A percentile compares a stretch with the other conserved stretches of the same genome.
These are phyloP conservation scores for Dioscorea zingiberensis DNA, from an alignment of 106 monocot genomes.

Conservation along the genomic window DNA sequence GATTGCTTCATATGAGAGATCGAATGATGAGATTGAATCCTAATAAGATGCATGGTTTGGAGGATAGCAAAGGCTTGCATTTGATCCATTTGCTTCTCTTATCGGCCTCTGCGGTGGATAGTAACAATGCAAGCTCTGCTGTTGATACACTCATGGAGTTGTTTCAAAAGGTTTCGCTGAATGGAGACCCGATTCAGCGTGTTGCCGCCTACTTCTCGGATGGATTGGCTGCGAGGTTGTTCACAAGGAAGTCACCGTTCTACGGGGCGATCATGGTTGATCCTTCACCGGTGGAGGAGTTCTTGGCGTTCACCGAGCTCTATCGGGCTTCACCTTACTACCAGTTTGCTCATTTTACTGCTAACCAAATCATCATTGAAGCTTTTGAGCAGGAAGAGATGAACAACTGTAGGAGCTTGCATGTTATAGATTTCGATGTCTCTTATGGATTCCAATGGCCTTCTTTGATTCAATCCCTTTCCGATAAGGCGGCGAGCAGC, in stretches of 20 bases:
- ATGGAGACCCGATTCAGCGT: constrained; percentile 47
- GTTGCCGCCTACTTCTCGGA: constrained; percentile 52
- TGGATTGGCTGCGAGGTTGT: constrained; percentile 27
- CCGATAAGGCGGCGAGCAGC: constrained; percentile 32
- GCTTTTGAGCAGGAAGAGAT: constrained; percentile 36
- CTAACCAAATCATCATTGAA: constrained; percentile 59
- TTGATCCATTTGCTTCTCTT: constrained; percentile 45
- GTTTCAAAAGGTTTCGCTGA: constrained; percentile 29
- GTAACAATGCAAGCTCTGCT: constrained; percentile 14
- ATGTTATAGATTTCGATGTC: constrained; percentile 59
- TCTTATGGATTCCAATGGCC: constrained; percentile 73
- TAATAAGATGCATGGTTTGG: background rate
- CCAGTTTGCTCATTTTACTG: constrained; percentile 67
- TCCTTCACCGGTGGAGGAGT: constrained; percentile 24
- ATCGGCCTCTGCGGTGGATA: constrained; percentile 31
- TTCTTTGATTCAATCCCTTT: constrained; percentile 64
- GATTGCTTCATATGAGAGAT: constrained; percentile 33
- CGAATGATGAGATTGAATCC: constrained; percentile 12
- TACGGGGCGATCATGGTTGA: background rate
- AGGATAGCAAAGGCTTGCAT: constrained; percentile 19
- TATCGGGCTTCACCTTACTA: constrained; percentile 46
- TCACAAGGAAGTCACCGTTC: constrained; percentile 6
- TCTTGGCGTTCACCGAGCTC: constrained; percentile 38
- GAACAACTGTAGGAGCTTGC: constrained; percentile 18
- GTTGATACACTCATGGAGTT: constrained; percentile 27